Evolutionary conservation across 805 yeast species (phyloP), one percentile per base, ranked within the genome.

Genomic region (Wickerhamomyces alni): DNA sequence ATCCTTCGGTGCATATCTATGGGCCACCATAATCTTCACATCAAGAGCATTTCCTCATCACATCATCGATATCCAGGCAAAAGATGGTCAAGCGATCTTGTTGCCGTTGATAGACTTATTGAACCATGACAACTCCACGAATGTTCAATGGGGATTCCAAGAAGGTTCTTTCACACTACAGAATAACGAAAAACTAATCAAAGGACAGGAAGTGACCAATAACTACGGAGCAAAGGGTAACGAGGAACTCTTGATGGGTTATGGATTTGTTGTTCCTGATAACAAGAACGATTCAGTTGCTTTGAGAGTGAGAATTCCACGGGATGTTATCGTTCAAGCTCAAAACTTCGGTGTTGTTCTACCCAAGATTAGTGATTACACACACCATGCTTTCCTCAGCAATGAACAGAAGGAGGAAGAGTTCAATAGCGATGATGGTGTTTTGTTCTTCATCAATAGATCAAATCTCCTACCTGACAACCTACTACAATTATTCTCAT

Each of bases 191-290:
- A 19, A 35, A 3, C 27, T 36, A 9, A 17, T 40, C 4, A 46
- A 42, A 4, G 63, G 63, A 1, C 57, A 62, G 1, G 83, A 86
- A 54, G 46, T 89, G 1, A 82, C 62, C 55, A 88, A 89, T 55
- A 88, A 88, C 60, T 88, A 88, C 57, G 97, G 96, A 2, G 81
- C 83, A 22, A 89, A 89, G 55, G 89, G 95, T 2, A 88, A 88
- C 52, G 95, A 87, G 49, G 96, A 88, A 57, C 61, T 88, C 15
- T 61, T 88, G 5, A 63, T 82, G 56, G 95, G 91, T 0, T 89
- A 88, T 57, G 95, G 86, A 7, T 89, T 82, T 59, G 72, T 74
- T 38, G 49, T 45, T 36, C 51, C 41, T 37, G 61, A 72, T 38
- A 85, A 85, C 50, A 62, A 66, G 4, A 80, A 78, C 35, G 89